phyloP scores from a whole-genome alignment of 2,329 filamentous ascomycete genomes.

The Claviceps humidiphila region DNA sequence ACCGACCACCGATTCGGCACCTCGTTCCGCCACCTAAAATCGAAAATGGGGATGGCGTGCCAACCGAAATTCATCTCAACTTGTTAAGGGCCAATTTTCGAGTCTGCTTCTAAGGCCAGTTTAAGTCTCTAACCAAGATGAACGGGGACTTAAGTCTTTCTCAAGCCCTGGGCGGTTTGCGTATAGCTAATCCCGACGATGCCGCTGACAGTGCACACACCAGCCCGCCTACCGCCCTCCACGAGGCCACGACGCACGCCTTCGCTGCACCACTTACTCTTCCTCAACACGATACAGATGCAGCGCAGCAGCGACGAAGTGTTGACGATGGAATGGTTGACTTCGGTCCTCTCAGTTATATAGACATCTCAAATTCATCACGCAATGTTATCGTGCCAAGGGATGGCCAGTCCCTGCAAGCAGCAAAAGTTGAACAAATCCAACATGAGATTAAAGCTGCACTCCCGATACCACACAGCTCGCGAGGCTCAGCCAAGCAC shows the following conservation, averaged over 20 bases:
- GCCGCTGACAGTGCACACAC: constrained; percentile 24
- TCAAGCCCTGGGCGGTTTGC: constrained; percentile 81
- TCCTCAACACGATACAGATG: background rate
- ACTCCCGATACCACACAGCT: constrained; percentile 63
- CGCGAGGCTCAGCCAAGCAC: constrained; percentile 43
- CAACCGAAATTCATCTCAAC: constrained; percentile 2
- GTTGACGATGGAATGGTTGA: background rate
- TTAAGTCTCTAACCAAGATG: constrained; percentile 41
- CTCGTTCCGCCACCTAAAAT: constrained; percentile 4
- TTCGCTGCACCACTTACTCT: constrained; percentile 7
- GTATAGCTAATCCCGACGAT: constrained; percentile 93
- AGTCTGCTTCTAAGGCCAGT: constrained; percentile 13
- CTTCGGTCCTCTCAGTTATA: background rate
- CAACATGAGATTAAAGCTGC: constrained; percentile 41
- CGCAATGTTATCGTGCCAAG: constrained; percentile 2
- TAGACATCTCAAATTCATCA: constrained; percentile 3
- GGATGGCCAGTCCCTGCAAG: constrained; percentile 9
- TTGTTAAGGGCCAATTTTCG: constrained; percentile 1
- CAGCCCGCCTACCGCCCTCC: constrained; percentile 8
- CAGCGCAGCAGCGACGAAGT: background rate
- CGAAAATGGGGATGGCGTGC: background rate
- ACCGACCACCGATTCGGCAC: constrained; percentile 1
- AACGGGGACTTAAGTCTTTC: constrained; percentile 87
- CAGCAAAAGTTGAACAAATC: constrained; percentile 27
- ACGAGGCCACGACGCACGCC: constrained; percentile 11